Conservation (phyloP, 345 rosid genomes). For the Murraya paniculata region DNA sequence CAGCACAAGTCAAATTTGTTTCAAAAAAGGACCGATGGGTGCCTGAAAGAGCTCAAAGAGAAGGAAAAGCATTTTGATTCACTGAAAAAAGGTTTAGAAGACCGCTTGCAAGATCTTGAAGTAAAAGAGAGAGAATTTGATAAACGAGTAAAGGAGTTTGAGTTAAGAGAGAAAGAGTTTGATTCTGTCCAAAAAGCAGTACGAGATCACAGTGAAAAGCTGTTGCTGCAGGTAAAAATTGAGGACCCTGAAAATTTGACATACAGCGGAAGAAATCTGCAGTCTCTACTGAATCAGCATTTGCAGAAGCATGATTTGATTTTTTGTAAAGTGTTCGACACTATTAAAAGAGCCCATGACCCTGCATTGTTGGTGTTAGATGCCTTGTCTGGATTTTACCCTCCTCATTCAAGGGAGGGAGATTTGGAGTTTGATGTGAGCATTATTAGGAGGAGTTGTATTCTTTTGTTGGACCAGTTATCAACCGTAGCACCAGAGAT, state of each 20-base stretch:
- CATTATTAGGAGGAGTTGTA: no score
- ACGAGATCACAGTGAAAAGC: constrained; percentile 11
- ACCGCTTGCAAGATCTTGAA: constrained; percentile 18
- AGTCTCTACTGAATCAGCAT: constrained; percentile 43
- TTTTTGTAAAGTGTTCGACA: constrained; percentile 19
- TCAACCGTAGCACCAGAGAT: constrained; percentile 18
- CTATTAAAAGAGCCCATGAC: constrained; percentile 33
- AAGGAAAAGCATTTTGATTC: constrained; percentile 25
- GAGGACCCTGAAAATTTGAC: constrained; percentile 29
- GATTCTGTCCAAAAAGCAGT: not conserved
- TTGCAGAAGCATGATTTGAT: constrained; percentile 29
- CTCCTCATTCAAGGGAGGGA: no score
- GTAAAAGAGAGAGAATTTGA: constrained; percentile 14
- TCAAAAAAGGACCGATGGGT: constrained; percentile 9
- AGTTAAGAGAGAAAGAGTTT: constrained; percentile 17
- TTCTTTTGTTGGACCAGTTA: no score
- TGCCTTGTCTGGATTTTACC: no score
- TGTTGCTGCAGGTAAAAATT: constrained; percentile 30
- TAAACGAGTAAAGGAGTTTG: constrained; percentile 22
- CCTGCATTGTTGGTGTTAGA: constrained; percentile 26
- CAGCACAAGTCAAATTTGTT: constrained; percentile 14
- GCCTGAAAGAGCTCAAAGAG: constrained; percentile 18
- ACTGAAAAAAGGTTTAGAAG: constrained; percentile 2
- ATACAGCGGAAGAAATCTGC: constrained; percentile 39
- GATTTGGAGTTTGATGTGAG: no score